Percentiles rank a stretch among this genome's conserved stretches.
Conservation (phyloP, 23 red algal genomes). For the Gracilariopsis chorda region DNA sequence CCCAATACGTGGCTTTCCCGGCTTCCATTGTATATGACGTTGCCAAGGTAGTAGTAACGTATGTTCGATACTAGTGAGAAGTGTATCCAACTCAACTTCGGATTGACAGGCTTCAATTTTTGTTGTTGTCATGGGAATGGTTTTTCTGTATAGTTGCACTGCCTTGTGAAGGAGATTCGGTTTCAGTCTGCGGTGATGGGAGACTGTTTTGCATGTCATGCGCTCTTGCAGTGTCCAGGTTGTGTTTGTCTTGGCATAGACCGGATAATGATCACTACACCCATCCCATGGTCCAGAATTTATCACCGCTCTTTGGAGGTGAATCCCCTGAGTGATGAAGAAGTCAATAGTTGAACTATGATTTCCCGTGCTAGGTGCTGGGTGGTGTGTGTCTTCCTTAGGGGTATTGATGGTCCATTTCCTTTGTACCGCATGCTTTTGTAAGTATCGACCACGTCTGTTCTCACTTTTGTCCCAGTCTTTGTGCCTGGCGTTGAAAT, state of each 20-base stretch:
- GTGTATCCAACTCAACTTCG: not conserved
- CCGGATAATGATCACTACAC: not conserved
- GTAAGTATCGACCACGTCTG: not conserved
- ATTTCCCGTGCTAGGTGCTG: not conserved
- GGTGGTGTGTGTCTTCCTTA: not conserved
- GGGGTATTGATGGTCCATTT: not conserved
- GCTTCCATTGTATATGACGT: not conserved
- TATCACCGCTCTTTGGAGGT: not conserved
- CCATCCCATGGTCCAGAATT: not conserved
- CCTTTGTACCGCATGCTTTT: not conserved
- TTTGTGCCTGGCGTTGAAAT: constrained; percentile 11
- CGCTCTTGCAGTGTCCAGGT: not conserved
- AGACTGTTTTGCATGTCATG: not conserved
- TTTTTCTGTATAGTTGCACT: not conserved
- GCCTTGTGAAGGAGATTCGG: not conserved
- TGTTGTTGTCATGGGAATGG: not conserved
- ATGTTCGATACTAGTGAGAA: not conserved
- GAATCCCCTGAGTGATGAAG: not conserved
- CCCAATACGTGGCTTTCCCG: not conserved
- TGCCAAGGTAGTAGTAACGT: not conserved
- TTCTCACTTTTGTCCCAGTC: constrained; percentile 9
- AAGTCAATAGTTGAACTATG: not conserved
- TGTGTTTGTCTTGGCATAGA: not conserved
- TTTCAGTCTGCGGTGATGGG: not conserved
- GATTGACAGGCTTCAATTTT: not conserved